A percentile compares a stretch with the other conserved stretches of the same genome.
phyloP scores from a whole-genome alignment of 305 asterid genomes.

The Fraxinus baroniana region DNA sequence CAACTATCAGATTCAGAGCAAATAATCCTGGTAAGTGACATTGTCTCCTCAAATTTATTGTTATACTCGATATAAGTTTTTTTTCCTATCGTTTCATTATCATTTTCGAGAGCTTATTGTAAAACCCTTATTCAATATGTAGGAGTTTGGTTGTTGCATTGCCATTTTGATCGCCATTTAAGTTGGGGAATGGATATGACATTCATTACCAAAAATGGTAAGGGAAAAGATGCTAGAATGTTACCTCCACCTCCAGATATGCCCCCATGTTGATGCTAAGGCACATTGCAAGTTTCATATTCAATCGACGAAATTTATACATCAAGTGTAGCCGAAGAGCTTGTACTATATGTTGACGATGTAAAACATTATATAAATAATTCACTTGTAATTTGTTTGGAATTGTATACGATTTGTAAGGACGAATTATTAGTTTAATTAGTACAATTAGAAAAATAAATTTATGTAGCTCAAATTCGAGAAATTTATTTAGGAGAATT shows the following conservation, averaged over 20 bases:
- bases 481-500: not conserved
- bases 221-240: constrained; percentile 11
- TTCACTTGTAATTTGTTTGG: not conserved
- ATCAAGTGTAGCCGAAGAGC: not conserved
- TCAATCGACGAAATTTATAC: not conserved
- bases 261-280: constrained; percentile 34
- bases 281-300: not conserved
- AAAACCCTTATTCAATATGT: not conserved
- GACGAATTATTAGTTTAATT: not conserved
- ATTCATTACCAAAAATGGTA: constrained; percentile 40
- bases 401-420: not conserved
- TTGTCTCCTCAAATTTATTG: not conserved
- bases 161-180: constrained; percentile 45
- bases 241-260: constrained; percentile 44
- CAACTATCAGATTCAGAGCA: constrained; percentile 46
- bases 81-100: not conserved
- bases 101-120: not conserved
- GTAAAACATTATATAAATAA: not conserved
- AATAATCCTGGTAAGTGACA: constrained; percentile 41
- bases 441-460: not conserved
- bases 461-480: not conserved
- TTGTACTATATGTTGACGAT: not conserved
- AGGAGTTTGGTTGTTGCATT: constrained; percentile 56
- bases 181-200: constrained; percentile 49
- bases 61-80: not conserved